Conservation (phyloP, 139 green algal genomes). For the Deuterostichococcus epilithicus region DNA sequence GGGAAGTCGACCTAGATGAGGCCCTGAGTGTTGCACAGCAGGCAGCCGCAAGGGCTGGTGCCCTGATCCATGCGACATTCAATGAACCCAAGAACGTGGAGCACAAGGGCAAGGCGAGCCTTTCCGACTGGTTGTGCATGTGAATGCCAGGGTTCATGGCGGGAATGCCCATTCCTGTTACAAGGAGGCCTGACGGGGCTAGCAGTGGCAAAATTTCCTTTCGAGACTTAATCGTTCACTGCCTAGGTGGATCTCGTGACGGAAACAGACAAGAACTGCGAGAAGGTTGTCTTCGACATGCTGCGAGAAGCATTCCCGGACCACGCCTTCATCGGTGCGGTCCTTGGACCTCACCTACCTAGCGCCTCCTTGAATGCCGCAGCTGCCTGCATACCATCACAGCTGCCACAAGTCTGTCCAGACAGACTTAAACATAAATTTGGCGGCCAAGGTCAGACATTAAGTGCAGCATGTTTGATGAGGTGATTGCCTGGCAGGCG, state of each 20-base stretch:
- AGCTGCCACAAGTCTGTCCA: too few species aligned
- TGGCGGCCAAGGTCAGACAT: too few species aligned
- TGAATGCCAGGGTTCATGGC: too few species aligned
- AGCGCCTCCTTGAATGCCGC: too few species aligned
- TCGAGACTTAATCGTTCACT: too few species aligned
- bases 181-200: too few species aligned
- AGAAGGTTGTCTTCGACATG: slow-evolving; percentile 51
- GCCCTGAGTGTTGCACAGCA: slow-evolving; percentile 23
- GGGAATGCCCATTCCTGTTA: too few species aligned
- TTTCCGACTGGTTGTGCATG: neutral
- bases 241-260: slow-evolving; percentile 93
- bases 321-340: slow-evolving; percentile 81
- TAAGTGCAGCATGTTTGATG: too few species aligned
- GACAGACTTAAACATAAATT: too few species aligned
- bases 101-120: slow-evolving; percentile 19
- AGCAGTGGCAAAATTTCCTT: too few species aligned
- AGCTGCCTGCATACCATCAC: too few species aligned
- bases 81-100: slow-evolving; percentile 37
- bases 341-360: too few species aligned
- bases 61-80: slow-evolving; percentile 28
- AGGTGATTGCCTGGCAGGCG: neutral
- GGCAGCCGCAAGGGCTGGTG: slow-evolving; percentile 36
- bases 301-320: slow-evolving; percentile 66
- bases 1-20: neutral
- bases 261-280: slow-evolving; percentile 88